phyloP scores from a whole-genome alignment of 805 yeast species.

The Saturnispora zaruensis region DNA sequence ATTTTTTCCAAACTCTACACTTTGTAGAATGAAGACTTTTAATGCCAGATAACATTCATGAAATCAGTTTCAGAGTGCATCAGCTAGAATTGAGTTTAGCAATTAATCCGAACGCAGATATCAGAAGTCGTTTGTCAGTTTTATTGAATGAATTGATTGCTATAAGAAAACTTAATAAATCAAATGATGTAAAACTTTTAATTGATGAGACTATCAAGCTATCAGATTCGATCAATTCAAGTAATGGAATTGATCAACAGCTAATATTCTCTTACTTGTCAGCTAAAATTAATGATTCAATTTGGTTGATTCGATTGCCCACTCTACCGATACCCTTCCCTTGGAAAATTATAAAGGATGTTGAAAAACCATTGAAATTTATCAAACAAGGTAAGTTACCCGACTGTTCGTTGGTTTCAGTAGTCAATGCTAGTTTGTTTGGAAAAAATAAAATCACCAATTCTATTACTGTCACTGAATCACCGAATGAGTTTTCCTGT shows the following conservation, averaged over 20 bases:
- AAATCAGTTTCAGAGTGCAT: not conserved
- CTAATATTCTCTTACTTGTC: not conserved
- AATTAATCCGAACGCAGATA: not conserved
- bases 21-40: not conserved
- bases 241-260: not conserved
- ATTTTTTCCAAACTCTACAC: not conserved
- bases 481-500: not conserved
- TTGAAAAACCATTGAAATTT: not conserved
- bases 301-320: not conserved
- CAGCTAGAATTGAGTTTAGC: not conserved
- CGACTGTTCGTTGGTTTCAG: constrained; percentile 5
- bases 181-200: not conserved
- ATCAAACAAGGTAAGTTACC: constrained; percentile 4
- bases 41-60: not conserved
- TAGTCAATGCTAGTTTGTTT: constrained; percentile 1
- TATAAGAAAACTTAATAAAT: not conserved
- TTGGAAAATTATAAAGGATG: not conserved
- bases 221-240: not conserved
- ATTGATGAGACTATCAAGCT: not conserved
- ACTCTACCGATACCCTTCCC: constrained; percentile 1
- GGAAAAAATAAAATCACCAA: not conserved
- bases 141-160: not conserved
- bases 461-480: not conserved
- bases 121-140: not conserved
- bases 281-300: not conserved